Percentiles rank a stretch among this genome's conserved stretches.
Conservation (phyloP, 257 asterid genomes). For the Solanum rostratum region DNA sequence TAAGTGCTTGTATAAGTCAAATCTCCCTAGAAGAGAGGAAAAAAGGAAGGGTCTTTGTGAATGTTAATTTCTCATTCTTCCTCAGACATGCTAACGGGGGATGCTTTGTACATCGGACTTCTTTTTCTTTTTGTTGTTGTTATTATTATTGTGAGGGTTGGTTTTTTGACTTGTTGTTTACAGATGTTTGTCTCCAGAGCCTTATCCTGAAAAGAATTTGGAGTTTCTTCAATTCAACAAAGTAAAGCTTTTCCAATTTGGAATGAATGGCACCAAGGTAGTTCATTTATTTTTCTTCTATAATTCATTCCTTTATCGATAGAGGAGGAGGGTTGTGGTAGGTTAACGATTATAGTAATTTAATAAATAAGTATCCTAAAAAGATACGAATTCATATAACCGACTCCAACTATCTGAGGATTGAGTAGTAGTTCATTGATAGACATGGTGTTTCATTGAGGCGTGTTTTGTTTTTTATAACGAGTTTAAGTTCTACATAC, state of each 20-base stretch:
- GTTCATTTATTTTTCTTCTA: background rate
- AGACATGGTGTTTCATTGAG: background rate
- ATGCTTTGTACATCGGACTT: background rate
- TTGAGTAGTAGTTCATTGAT: background rate
- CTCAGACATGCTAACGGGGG: background rate
- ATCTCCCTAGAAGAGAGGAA: background rate
- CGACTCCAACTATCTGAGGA: background rate
- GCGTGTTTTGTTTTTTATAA: background rate
- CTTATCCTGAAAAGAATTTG: slow-evolving; percentile 30
- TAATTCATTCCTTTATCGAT: background rate
- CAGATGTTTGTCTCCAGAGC: slow-evolving; percentile 35
- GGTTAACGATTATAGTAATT: background rate
- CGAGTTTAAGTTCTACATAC: background rate
- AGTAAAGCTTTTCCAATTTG: slow-evolving; percentile 32
- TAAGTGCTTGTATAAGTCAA: background rate
- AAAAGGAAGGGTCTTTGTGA: background rate
- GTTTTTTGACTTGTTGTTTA: background rate
- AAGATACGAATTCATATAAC: background rate
- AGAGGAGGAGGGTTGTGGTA: background rate
- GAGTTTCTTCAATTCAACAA: slow-evolving; percentile 23
- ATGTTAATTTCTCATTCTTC: background rate
- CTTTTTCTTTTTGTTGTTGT: background rate
- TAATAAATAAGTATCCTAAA: background rate
- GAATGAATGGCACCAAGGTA: slow-evolving; percentile 41
- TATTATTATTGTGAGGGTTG: background rate